These are phyloP conservation scores for Tolypocladium inflatum DNA, from an alignment of 2,329 filamentous ascomycete species.

Conservation along the genomic window DNA sequence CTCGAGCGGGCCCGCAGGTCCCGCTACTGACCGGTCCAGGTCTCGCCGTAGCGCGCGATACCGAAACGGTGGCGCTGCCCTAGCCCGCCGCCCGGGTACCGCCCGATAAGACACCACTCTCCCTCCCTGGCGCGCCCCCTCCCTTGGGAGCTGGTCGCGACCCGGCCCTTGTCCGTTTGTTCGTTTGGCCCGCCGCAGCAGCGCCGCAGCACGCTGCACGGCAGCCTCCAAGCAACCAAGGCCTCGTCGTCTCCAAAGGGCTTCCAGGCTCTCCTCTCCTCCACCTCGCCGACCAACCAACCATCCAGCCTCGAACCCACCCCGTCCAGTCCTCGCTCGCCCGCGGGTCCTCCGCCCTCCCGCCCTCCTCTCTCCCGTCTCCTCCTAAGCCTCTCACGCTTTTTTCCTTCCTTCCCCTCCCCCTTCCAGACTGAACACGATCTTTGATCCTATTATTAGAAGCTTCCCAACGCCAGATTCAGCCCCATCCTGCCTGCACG, in stretches of 20 bases:
- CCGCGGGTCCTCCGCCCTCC: neutral
- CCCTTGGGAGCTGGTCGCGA: neutral
- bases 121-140: neutral
- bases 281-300: neutral
- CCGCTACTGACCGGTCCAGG: neutral
- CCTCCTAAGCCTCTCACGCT: slow-evolving; percentile 7
- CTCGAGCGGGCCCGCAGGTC: neutral
- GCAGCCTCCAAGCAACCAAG: neutral
- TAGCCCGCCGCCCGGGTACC: neutral
- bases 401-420: slow-evolving; percentile 11
- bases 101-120: neutral
- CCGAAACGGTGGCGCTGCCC: neutral
- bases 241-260: neutral
- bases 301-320: neutral
- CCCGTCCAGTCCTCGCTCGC: neutral
- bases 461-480: slow-evolving; percentile 39
- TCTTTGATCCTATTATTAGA: slow-evolving; percentile 40
- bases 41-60: neutral
- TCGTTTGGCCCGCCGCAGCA: neutral
- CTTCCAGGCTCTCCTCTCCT: too few relatives aligned
- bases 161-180: neutral
- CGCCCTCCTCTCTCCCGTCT: neutral
- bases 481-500: slow-evolving; percentile 31
- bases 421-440: slow-evolving; percentile 28
- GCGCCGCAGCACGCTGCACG: neutral